phyloP scores from a whole-genome alignment of 108 stramenopile species.

The Skeletonema potamos region DNA sequence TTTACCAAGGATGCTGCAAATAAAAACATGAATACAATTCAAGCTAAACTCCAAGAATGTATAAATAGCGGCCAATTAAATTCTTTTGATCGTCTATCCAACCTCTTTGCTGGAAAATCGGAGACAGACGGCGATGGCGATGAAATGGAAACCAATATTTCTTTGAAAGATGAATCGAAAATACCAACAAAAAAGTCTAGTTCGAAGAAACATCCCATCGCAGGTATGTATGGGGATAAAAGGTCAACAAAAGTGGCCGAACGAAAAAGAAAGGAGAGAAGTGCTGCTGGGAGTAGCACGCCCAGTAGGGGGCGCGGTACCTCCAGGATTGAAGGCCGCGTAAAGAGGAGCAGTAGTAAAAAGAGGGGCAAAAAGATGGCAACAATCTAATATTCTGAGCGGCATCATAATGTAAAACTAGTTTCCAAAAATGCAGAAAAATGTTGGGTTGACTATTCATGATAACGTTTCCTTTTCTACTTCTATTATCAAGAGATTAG shows the following conservation, averaged over 20 bases:
- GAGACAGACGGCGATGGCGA: slow-evolving; percentile 20
- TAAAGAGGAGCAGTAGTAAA: slow-evolving; percentile 41
- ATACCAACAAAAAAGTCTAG: slow-evolving; percentile 38
- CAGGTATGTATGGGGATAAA: slow-evolving; percentile 30
- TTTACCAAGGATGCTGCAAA: slow-evolving; percentile 55
- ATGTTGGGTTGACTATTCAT: too few species aligned
- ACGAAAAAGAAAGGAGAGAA: slow-evolving; percentile 10
- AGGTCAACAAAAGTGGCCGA: slow-evolving; percentile 28
- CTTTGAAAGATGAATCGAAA: slow-evolving; percentile 36
- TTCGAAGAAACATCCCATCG: slow-evolving; percentile 15
- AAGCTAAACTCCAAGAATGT: slow-evolving; percentile 60
- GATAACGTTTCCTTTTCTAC: background rate
- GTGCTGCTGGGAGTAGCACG: background rate
- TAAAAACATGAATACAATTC: slow-evolving; percentile 58
- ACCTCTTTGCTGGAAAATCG: slow-evolving; percentile 42
- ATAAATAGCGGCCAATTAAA: slow-evolving; percentile 48
- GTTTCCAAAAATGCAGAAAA: background rate
- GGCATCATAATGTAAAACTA: background rate
- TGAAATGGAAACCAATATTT: slow-evolving; percentile 10
- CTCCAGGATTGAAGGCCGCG: slow-evolving; percentile 12
- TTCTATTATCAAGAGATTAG: background rate
- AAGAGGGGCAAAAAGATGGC: slow-evolving; percentile 18
- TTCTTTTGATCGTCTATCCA: slow-evolving; percentile 66
- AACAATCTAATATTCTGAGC: background rate
- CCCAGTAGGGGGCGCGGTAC: slow-evolving; percentile 13